Percentiles rank a stretch among this genome's conserved stretches.
These are phyloP conservation scores for Lepiota brunneoincarnata DNA, from an alignment of 768 basidiomycete species.

Conservation along the genomic window DNA sequence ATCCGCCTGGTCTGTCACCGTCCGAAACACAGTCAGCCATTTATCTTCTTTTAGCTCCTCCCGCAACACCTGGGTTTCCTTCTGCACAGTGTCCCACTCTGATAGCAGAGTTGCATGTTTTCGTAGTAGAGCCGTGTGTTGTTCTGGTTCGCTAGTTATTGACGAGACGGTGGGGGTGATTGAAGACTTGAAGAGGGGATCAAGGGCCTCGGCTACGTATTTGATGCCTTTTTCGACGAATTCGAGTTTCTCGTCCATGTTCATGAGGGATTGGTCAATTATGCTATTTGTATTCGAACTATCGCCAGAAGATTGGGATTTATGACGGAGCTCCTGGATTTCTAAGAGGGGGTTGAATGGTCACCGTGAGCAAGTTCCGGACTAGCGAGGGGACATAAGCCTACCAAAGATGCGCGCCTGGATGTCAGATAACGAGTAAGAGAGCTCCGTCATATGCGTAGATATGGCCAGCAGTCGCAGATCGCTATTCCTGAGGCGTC, in stretches of 20 bases:
- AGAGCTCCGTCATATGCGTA: conserved; percentile 84
- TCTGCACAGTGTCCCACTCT: conserved; percentile 83
- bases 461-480: conserved; percentile 75
- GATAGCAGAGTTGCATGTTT: conserved; percentile 70
- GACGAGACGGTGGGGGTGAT: conserved; percentile 44
- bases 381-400: conserved; percentile 17
- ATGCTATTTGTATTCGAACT: conserved; percentile 54
- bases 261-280: conserved; percentile 81
- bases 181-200: conserved; percentile 50
- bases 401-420: conserved; percentile 89
- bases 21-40: conserved; percentile 93
- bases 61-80: conserved; percentile 75
- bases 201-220: conserved; percentile 60
- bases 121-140: conserved; percentile 53
- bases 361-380: not conserved
- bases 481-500: conserved; percentile 47
- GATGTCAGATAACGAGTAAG: conserved; percentile 84
- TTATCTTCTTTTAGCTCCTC: conserved; percentile 98
- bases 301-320: conserved; percentile 64
- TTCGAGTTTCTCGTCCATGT: conserved; percentile 76
- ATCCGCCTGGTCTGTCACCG: conserved; percentile 91
- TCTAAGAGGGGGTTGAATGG: conserved; percentile 41
- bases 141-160: conserved; percentile 31
- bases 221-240: conserved; percentile 70
- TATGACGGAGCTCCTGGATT: conserved; percentile 91